Conservation (phyloP, 805 yeast species). For the Ogataea salicorniae region DNA sequence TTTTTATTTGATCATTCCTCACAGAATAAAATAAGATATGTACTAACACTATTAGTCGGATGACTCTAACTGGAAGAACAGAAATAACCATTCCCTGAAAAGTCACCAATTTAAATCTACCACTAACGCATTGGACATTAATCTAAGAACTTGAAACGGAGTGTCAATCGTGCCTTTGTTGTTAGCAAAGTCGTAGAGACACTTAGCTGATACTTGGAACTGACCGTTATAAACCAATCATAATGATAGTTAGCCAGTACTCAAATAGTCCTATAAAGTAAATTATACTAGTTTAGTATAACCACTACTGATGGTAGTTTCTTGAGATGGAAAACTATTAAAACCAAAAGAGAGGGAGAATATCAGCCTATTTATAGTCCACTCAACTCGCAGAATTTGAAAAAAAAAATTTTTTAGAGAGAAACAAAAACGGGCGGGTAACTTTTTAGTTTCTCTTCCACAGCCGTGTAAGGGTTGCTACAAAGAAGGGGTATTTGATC, state of each 20-base stretch:
- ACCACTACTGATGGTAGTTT: slow-evolving; percentile 71
- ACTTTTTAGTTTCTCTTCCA: no score
- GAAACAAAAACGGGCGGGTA: slow-evolving; percentile 1
- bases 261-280: slow-evolving; percentile 47
- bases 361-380: slow-evolving; percentile 4
- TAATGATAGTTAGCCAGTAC: slow-evolving; percentile 36
- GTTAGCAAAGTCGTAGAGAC: slow-evolving; percentile 65
- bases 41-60: slow-evolving; percentile 51
- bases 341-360: not conserved
- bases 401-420: not conserved
- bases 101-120: slow-evolving; percentile 22
- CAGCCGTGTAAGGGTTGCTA: no score
- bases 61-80: slow-evolving; percentile 26
- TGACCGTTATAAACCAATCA: slow-evolving; percentile 29
- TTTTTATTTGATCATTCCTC: no score
- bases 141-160: slow-evolving; percentile 79
- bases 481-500: no score
- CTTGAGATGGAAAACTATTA: slow-evolving; percentile 23
- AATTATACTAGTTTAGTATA: slow-evolving; percentile 67
- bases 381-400: not conserved
- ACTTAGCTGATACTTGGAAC: slow-evolving; percentile 54
- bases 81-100: slow-evolving; percentile 23
- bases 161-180: slow-evolving; percentile 65
- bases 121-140: slow-evolving; percentile 34
- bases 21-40: slow-evolving; percentile 25